Evolutionary conservation across 78 protist genomes (phyloP).

Genomic region (Pelomyxa schiedti): DNA sequence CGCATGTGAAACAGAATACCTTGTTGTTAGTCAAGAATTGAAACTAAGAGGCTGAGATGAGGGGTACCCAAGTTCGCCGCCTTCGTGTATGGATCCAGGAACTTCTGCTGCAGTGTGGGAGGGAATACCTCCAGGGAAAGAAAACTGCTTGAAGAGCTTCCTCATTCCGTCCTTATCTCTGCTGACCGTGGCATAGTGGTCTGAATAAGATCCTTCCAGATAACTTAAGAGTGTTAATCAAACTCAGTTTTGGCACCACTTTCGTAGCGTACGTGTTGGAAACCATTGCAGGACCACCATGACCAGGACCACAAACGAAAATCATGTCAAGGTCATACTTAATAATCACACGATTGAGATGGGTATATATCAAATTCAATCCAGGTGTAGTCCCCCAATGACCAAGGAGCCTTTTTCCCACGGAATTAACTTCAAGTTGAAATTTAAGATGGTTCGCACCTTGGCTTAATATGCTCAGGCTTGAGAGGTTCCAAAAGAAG

Average conservation of each 20-base stretch:
- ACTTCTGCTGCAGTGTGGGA: conserved; percentile 4
- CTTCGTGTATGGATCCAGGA: conserved; percentile 20
- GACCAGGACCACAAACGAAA: conserved; percentile 10
- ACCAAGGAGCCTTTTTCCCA: neutral
- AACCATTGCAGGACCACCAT: conserved; percentile 10
- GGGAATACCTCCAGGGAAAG: conserved; percentile 23
- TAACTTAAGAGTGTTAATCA: neutral
- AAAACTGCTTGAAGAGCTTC: conserved; percentile 10
- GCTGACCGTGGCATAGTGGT: neutral
- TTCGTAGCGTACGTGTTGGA: neutral
- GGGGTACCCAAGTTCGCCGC: conserved; percentile 27
- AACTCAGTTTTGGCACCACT: neutral
- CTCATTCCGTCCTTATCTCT: neutral
- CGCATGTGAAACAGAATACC: neutral
- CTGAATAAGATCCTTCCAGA: neutral
- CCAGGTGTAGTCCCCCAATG: conserved; percentile 10
- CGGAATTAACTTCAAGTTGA: too few species aligned
- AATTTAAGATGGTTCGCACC: too few species aligned
- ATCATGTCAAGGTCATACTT: neutral
- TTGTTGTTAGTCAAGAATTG: too few species aligned
- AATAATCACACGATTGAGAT: conserved; percentile 3
- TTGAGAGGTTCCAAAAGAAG: neutral
- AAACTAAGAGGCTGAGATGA: too few species aligned
- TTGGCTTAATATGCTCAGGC: neutral
- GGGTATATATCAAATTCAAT: neutral